Conservation (phyloP, 257 asterid genomes). For the Solanum sejunctum region DNA sequence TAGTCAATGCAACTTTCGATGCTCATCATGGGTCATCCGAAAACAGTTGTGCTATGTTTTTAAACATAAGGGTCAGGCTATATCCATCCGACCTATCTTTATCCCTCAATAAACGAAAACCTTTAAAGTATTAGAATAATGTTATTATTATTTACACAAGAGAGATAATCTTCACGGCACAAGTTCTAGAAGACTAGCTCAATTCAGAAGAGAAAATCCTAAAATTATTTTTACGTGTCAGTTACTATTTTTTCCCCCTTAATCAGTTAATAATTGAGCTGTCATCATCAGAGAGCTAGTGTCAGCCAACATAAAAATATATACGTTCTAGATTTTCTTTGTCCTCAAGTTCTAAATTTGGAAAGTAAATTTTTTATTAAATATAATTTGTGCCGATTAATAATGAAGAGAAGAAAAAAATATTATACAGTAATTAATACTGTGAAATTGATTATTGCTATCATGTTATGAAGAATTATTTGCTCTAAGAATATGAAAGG, state of each 20-base stretch:
- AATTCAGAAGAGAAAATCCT: too few relatives aligned
- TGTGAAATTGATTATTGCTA: not conserved
- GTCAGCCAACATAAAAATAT: not conserved
- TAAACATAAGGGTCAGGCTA: too few relatives aligned
- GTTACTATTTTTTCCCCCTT: not conserved
- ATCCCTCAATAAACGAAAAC: too few relatives aligned
- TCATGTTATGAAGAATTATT: not conserved
- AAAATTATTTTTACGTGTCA: not conserved
- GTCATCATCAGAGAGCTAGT: not conserved
- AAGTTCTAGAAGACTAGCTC: too few relatives aligned
- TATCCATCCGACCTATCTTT: too few relatives aligned
- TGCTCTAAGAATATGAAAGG: not conserved
- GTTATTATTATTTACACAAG: too few relatives aligned
- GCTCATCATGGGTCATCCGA: too few relatives aligned
- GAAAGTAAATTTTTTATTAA: not conserved
- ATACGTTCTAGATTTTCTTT: not conserved
- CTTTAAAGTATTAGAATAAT: too few relatives aligned
- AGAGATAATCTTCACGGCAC: too few relatives aligned
- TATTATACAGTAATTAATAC: not conserved
- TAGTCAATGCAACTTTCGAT: too few relatives aligned
- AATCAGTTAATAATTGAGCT: not conserved
- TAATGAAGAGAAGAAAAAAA: not conserved
- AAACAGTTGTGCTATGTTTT: too few relatives aligned
- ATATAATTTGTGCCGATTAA: not conserved
- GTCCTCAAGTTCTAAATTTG: not conserved